Conservation (phyloP, 176 grass and related monocot species). For the Microstegium vimineum region DNA sequence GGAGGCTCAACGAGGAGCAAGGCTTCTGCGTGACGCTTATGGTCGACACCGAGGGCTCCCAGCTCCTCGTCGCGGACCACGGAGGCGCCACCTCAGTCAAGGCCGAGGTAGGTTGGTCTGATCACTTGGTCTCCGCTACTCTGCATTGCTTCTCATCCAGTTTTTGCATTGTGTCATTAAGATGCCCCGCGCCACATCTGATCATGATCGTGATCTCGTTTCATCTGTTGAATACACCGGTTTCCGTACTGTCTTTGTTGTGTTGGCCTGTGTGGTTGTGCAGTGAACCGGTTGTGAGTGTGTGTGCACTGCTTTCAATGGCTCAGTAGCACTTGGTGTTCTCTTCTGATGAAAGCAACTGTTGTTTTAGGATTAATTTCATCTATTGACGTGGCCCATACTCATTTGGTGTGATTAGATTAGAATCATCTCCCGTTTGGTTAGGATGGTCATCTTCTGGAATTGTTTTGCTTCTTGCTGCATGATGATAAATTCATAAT, state of each 20-base stretch:
- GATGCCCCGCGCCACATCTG: background rate
- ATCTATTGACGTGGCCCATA: background rate
- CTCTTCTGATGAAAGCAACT: background rate
- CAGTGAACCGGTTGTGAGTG: background rate
- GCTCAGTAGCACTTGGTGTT: background rate
- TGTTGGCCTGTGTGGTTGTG: background rate
- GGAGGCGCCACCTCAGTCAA: conserved; percentile 48
- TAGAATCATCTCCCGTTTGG: background rate
- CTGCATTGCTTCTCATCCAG: background rate
- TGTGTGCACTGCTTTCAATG: background rate
- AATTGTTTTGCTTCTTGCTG: background rate
- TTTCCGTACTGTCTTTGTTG: background rate
- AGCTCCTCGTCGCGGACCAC: conserved; percentile 58
- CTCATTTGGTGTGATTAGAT: background rate
- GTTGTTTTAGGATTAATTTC: background rate
- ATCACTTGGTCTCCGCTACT: background rate
- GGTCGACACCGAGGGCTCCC: conserved; percentile 69
- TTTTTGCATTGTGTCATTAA: background rate
- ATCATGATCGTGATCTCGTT: background rate
- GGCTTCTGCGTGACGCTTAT: conserved; percentile 68
- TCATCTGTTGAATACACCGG: background rate
- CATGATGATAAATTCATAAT: background rate
- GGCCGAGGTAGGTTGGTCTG: conserved; percentile 44
- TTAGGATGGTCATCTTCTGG: background rate
- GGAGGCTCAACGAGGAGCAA: conserved; percentile 55